Base-by-base conservation (phyloP, 2,329 filamentous ascomycete species). In the Ampelomyces quisqualis region DNA sequence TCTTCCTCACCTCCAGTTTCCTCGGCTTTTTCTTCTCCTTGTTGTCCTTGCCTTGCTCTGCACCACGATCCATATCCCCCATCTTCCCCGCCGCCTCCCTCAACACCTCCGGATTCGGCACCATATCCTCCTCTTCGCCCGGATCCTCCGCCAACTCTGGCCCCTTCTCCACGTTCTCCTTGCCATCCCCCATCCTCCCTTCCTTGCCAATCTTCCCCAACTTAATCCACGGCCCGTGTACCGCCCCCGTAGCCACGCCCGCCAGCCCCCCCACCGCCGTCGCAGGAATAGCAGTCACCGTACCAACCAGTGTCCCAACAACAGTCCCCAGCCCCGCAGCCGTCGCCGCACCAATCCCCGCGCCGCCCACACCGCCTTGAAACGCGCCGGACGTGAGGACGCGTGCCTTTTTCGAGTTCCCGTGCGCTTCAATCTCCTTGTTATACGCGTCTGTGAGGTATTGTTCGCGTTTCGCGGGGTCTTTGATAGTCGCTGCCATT, bases 191-290 rank as follows among this genome's bases (percentile, higher is more conserved):
- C 22, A 40, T 35, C 13, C 44, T 43, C 27, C 42, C 52, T 1
- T 45, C 54, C 24, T 43, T 47, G 22, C 51, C 57, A 20, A 53
- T 31, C 31, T 52, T 48, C 4, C 54, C 51, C 35, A 73, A 41
- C 53, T 70, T 72, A 15, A 73, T 65, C 54, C 64, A 73, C 9
- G 71, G 71, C 22, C 71, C 71, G 54, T 70, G 67, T 10, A 70
- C 58, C 7, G 65, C 65, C 3, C 71, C 71, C 7, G 69, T 67
- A 0, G 70, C 71, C 3, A 60, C 59, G 0, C 71, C 71, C 0
- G 71, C 67, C 34, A 73, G 38, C 1, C 64, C 70, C 0, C 70
- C 70, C 4, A 73, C 47, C 10, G 59, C 67, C 26, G 68, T 68
- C 8, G 64, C 64, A 3, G 70, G 70, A 38, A 73, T 60, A 5